Evolutionary conservation across 345 rosid species (phyloP), one percentile per base, ranked within the genome.

Genomic region (Moringa oleifera): DNA sequence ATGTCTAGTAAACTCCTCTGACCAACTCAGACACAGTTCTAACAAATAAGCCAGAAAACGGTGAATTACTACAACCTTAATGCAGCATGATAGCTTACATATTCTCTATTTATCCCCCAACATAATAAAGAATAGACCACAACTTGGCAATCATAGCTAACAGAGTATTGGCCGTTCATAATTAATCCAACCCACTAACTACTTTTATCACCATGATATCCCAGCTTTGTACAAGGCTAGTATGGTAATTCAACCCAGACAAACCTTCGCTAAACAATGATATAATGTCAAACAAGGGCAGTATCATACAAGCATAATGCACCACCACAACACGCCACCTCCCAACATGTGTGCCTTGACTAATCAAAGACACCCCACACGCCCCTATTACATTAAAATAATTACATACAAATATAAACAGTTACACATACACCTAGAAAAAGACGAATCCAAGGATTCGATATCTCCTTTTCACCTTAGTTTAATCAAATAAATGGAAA

Each of bases 241-340:
- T 41, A 20, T 18, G 17, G 61, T 63, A 56, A 67, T 58, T 62
- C 10, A 56, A 53, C 31, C 58, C 69, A 57, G 72, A 63, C 72
- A 59, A 62, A 63, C 53, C 59, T 59, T 67, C 41, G 46, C 15
- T 51, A 21, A 57, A 57, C 22, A 12, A 45, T 33, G 31, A 53
- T 19, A 7, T 18, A 64, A 64, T 55, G 54, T 64, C 60, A 64
- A 64, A 55, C 6, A 4, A 41, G 1, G 47, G 47, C 13, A 41
- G 31, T 31, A 23, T 46, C 19, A 24, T 36, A 16, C 9, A 24
- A 25, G 20, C 50, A 25, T 55, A 21, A 68, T 37, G 50, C 57
- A 58, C 59, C 62, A 12, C 18, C 13, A 18, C 16, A 67, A n/a
- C 72, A 72, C 72, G 69, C 68, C 28, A 72, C 54, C 71, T 51